A percentile compares a stretch with the other conserved stretches of the same genome.
Evolutionary conservation across 192 early-diverging fungal species (phyloP).

Genomic region (Entomortierella chlamydospora): DNA sequence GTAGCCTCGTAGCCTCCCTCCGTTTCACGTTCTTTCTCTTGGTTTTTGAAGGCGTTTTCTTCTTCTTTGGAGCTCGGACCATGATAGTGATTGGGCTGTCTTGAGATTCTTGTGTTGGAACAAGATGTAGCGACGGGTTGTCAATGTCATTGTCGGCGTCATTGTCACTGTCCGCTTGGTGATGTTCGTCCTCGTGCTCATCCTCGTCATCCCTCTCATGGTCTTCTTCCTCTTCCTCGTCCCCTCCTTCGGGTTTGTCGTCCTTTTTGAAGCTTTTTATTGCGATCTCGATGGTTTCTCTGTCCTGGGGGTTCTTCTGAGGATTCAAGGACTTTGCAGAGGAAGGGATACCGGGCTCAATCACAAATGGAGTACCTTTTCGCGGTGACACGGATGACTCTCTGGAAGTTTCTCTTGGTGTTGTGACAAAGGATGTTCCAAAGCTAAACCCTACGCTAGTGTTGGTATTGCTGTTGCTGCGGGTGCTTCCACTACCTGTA

Average conservation of each 20-base stretch:
- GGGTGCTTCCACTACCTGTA: background rate
- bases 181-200: background rate
- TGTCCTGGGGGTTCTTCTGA: background rate
- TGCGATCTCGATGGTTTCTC: background rate
- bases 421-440: slow-evolving; percentile 16
- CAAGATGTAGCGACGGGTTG: background rate
- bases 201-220: slow-evolving; percentile 3
- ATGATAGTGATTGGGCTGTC: too few species aligned
- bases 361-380: background rate
- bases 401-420: background rate
- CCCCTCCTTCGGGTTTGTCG: background rate
- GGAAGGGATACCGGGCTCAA: background rate
- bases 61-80: background rate
- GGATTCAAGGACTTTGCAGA: too few species aligned
- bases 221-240: slow-evolving; percentile 6
- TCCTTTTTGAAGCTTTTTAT: background rate
- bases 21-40: background rate
- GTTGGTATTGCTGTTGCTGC: background rate
- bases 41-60: background rate
- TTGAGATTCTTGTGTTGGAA: background rate
- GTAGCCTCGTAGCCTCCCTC: background rate
- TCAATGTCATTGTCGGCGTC: background rate
- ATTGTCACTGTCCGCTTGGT: background rate
- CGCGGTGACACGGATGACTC: background rate
- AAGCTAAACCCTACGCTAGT: slow-evolving; percentile 41